phyloP scores from a whole-genome alignment of 106 monocot genomes.

The Acanthochlamys bracteata region DNA sequence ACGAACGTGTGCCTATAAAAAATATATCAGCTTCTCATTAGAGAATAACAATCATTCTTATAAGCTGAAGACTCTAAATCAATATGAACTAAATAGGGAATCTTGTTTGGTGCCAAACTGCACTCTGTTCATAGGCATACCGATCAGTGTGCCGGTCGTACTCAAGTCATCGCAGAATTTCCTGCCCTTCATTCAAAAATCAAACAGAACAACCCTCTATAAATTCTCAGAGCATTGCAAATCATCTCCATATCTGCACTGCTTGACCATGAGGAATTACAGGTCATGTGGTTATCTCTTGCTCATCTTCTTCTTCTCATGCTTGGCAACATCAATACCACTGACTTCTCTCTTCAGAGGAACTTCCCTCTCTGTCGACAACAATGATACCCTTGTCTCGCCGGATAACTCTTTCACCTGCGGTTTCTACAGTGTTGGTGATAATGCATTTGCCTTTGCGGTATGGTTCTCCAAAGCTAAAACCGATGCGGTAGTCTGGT shows the following conservation, averaged over 20 bases:
- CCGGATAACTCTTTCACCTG: slow-evolving; percentile 21
- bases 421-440: slow-evolving; percentile 33
- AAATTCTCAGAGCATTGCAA: no score
- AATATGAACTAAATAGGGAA: no score
- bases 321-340: background rate
- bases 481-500: slow-evolving; percentile 23
- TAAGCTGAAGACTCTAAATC: no score
- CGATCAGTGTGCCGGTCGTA: no score
- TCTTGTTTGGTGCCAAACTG: no score
- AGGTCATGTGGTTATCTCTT: background rate
- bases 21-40: no score
- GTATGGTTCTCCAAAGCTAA: slow-evolving; percentile 38
- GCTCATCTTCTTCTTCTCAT: background rate
- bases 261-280: slow-evolving; percentile 16
- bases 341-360: slow-evolving; percentile 3
- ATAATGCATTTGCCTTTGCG: slow-evolving; percentile 32
- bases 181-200: no score
- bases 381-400: slow-evolving; percentile 20
- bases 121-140: no score
- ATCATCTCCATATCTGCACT: background rate
- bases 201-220: no score
- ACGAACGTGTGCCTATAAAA: no score
- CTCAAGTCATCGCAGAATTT: no score
- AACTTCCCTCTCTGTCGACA: slow-evolving; percentile 27
- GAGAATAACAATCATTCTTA: no score